Evolutionary conservation across 495 filamentous ascomycete species (phyloP), one percentile per base, ranked within the genome.

Genomic region (Sphaerosporella brunnea): DNA sequence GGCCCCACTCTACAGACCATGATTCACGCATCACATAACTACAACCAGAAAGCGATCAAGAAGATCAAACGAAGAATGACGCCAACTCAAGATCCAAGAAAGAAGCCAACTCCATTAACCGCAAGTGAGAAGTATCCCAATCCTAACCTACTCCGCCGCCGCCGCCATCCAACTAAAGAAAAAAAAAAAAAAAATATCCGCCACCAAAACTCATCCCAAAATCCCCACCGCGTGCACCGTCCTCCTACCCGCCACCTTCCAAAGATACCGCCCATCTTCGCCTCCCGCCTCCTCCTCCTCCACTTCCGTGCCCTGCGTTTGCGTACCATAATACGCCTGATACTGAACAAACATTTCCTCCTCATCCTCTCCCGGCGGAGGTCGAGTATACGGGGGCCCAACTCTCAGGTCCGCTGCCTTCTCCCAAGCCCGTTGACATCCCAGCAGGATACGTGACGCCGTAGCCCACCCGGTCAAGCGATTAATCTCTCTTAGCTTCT

Each of bases 381-480:
- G 68, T 49, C 69, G 63, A 44, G 65, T 55, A 61, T 90, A 94
- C 10, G 74, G 73, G 15, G 86, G 86, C 0, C 86, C 88, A 5
- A 73, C 71, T 2, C 83, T 83, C 49, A 77, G 62, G 46, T 75
- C 71, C 0, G 75, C 80, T 9, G 79, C 74, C 51, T 74, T 76
- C 36, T 73, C 68, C 90, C 90, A 97, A 3, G 77, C 72, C 10
- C 71, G 75, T 61, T 95, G 86, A 62, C 84, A 94, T 2, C 85
- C 85, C 37, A 72, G 63, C 9, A 83, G 81, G 48, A 95, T 84
- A 26, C 84, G 71, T 30, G 75, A 69, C 18, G 84, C 78, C 1
- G 77, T 80, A 54, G 84, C 79, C 82, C 83, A 96, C 0, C 90
- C 90, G 0, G 85, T 93, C 30, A 90, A 65, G 4, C 78, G 76